Evolutionary conservation across 345 rosid species (phyloP).

Genomic region (Melaleuca alternifolia): DNA sequence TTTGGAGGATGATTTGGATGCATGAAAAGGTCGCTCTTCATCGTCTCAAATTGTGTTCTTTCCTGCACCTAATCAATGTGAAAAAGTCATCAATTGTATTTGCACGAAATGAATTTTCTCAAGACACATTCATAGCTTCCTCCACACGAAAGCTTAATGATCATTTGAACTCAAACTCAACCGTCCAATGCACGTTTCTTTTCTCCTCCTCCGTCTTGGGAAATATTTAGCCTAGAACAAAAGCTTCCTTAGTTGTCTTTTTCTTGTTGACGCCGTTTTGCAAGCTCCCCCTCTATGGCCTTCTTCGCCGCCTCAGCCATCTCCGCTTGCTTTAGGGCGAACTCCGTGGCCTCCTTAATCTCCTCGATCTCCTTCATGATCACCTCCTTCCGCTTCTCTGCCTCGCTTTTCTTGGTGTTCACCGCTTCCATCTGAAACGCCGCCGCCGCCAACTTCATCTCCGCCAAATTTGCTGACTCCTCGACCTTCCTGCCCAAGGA

Average conservation of each 20-base stretch:
- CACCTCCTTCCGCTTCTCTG: slow-evolving; percentile 38
- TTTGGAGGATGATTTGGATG: background rate
- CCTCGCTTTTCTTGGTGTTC: slow-evolving; percentile 23
- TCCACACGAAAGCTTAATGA: background rate
- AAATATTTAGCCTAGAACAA: background rate
- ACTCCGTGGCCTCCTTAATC: slow-evolving; percentile 54
- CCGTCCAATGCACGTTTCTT: background rate
- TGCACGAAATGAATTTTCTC: background rate
- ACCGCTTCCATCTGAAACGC: slow-evolving; percentile 37
- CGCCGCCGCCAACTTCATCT: slow-evolving; percentile 35
- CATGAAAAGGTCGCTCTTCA: background rate
- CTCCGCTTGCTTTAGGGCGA: slow-evolving; percentile 64
- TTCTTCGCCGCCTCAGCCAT: slow-evolving; percentile 59
- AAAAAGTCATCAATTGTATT: background rate
- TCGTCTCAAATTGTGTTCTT: background rate
- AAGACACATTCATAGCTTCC: background rate
- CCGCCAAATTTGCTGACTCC: slow-evolving; percentile 33
- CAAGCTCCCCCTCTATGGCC: slow-evolving; percentile 54
- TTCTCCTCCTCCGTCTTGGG: background rate
- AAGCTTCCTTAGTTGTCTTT: background rate
- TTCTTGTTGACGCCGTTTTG: slow-evolving; percentile 46
- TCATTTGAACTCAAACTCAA: background rate
- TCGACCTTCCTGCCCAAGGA: slow-evolving; percentile 35
- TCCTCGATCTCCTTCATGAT: slow-evolving; percentile 48
- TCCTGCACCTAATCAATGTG: background rate